phyloP scores from a whole-genome alignment of 805 yeast species.

The Metschnikowia noctiluminum region DNA sequence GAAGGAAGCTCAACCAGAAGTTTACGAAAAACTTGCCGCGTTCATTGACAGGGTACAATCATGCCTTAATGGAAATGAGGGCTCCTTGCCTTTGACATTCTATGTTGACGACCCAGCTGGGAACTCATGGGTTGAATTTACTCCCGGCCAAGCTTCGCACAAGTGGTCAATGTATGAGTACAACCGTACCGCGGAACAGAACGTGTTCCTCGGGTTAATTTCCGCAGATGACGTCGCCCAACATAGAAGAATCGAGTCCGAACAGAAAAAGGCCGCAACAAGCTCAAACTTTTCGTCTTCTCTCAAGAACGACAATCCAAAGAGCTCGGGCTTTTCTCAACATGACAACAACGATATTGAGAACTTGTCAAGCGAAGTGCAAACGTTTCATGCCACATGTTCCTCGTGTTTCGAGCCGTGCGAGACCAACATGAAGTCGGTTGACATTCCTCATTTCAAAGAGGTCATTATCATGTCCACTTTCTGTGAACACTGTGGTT shows the following conservation, averaged over 20 bases:
- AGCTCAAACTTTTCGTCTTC: slow-evolving; percentile 30
- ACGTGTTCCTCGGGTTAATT: slow-evolving; percentile 76
- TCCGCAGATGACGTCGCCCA: slow-evolving; percentile 61
- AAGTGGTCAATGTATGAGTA: slow-evolving; percentile 88
- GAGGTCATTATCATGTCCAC: slow-evolving; percentile 97
- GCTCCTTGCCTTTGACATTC: slow-evolving; percentile 72
- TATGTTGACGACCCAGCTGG: slow-evolving; percentile 92
- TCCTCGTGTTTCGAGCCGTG: slow-evolving; percentile 82
- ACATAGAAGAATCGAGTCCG: slow-evolving; percentile 46
- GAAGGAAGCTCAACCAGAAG: slow-evolving; percentile 67
- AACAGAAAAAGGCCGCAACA: slow-evolving; percentile 40
- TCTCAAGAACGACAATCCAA: slow-evolving; percentile 26
- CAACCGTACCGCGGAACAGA: slow-evolving; percentile 82
- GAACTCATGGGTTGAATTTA: slow-evolving; percentile 90
- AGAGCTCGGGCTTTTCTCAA: slow-evolving; percentile 56
- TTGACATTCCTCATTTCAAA: slow-evolving; percentile 95
- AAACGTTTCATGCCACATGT: slow-evolving; percentile 88
- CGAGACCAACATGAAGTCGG: slow-evolving; percentile 94
- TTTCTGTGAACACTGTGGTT: slow-evolving; percentile 88
- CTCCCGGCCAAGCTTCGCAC: slow-evolving; percentile 83
- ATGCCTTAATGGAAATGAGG: slow-evolving; percentile 62
- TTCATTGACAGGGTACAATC: slow-evolving; percentile 60
- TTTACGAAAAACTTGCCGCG: slow-evolving; percentile 69
- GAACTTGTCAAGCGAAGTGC: slow-evolving; percentile 85
- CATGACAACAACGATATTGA: slow-evolving; percentile 73